Evolutionary conservation across 257 asterid species (phyloP).

Genomic region (Solanum habrochaites): DNA sequence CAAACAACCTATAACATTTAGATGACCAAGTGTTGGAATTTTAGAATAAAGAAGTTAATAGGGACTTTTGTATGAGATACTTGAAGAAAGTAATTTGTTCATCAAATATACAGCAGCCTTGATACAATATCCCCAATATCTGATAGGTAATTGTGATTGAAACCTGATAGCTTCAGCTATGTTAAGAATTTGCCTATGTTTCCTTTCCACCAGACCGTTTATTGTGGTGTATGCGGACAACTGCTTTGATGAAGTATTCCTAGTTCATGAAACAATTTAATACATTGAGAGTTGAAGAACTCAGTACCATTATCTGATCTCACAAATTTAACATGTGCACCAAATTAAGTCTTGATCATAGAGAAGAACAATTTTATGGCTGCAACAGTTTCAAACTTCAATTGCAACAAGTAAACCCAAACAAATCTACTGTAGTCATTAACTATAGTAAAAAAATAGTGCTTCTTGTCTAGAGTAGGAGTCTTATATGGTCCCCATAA

Average conservation of each 20-base stretch:
- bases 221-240: neutral
- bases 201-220: neutral
- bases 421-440: neutral
- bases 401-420: neutral
- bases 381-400: too few relatives aligned
- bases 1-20: neutral
- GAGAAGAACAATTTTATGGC: neutral
- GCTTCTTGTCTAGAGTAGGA: neutral
- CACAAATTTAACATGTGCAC: neutral
- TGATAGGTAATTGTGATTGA: too few relatives aligned
- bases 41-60: neutral
- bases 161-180: too few relatives aligned
- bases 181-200: too few relatives aligned
- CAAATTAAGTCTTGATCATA: neutral
- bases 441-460: too few relatives aligned
- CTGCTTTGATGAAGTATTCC: neutral
- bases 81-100: neutral
- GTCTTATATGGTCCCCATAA: neutral
- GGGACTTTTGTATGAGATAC: neutral
- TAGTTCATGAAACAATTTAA: too few relatives aligned
- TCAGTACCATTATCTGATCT: neutral
- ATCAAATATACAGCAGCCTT: neutral
- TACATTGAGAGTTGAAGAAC: neutral
- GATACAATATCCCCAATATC: neutral
- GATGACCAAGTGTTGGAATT: neutral